A percentile compares a stretch with the other conserved stretches of the same genome.
Conservation (phyloP, 2,329 filamentous ascomycete genomes). For the Penicillium sclerotigenum region DNA sequence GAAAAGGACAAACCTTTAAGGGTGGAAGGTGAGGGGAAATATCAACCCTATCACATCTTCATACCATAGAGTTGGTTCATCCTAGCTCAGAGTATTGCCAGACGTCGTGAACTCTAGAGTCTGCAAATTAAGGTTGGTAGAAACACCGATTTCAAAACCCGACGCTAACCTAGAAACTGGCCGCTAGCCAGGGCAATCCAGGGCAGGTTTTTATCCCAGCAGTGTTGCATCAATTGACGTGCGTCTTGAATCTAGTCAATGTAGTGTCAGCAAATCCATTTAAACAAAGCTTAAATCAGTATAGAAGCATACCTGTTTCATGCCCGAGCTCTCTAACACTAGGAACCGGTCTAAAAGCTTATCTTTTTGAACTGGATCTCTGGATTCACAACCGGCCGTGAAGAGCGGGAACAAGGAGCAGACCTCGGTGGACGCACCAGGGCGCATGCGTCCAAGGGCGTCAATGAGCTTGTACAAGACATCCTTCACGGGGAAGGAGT, state of each 20-base stretch:
- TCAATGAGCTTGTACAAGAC: constrained; percentile 62
- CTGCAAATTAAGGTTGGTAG: background rate
- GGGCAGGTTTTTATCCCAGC: constrained; percentile 37
- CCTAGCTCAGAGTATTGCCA: background rate
- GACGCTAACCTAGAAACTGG: constrained; percentile 38
- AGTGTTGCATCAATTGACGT: constrained; percentile 41
- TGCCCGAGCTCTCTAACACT: constrained; percentile 67
- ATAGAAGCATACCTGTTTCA: constrained; percentile 63
- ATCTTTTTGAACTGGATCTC: constrained; percentile 53
- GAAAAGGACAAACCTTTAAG: background rate
- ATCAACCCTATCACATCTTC: background rate
- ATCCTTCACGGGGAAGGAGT: constrained; percentile 59
- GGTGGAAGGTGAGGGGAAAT: background rate
- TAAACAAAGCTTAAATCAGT: too few relatives aligned
- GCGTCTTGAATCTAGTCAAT: constrained; percentile 38
- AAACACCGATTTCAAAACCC: too few relatives aligned
- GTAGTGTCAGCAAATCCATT: background rate
- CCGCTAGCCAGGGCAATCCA: constrained; percentile 41
- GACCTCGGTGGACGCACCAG: constrained; percentile 68
- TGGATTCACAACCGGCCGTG: constrained; percentile 73
- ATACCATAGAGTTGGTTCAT: background rate
- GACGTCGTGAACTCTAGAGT: too few relatives aligned
- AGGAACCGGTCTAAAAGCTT: constrained; percentile 64
- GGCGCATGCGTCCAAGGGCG: constrained; percentile 60
- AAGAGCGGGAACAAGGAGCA: constrained; percentile 79